Base-by-base conservation (phyloP, 2,329 filamentous ascomycete species). In the Decorospora gaudefroyi region DNA sequence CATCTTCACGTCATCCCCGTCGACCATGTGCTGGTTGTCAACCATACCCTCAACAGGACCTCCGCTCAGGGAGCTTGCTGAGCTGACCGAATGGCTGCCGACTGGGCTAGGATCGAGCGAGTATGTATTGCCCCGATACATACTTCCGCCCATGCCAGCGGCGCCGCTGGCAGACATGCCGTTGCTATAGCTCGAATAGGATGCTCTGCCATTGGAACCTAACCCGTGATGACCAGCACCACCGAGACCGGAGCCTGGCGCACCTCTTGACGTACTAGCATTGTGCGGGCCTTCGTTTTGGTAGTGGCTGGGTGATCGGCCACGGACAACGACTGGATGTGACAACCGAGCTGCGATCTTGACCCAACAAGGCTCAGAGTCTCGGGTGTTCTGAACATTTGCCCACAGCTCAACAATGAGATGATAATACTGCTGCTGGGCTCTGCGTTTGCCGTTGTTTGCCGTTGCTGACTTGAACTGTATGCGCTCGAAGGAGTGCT, bases 401-500 rank as follows among this genome's bases (percentile, higher is more conserved):
- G 66, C 69, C 62, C 65, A 71, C 13, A 72, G 61, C 65, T 95
- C 90, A 3, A 95, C 85, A 31, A 95, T 82, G n/a, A 96, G 78
- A 60, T 93, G 88, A 63, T 95, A 96, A 69, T 90, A 95, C 60
- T 96, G 91, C 65, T 96, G 90, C 12, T 90, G 89, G 1, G 90
- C 90, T 43, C 91, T 79, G 56, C 91, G 80, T 69, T 95, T 95
- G 32, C 90, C 90, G 57, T 96, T 96, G 73, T 96, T 96, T 16
- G 90, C 89, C 0, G 90, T 96, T 1, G 91, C 90, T 54, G 89
- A 88, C 69, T 95, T 95, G 79, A 96, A 96, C 61, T 96, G 90
- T 37, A 96, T 93, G 8, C 91, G 84, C 65, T 96, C 90, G 65
- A 95, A 96, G 0, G 78, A 80, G 44, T 85, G 80, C n/a, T 76